Evolutionary conservation across 176 grass and related monocot species (phyloP).

Genomic region (Puya raimondii): DNA sequence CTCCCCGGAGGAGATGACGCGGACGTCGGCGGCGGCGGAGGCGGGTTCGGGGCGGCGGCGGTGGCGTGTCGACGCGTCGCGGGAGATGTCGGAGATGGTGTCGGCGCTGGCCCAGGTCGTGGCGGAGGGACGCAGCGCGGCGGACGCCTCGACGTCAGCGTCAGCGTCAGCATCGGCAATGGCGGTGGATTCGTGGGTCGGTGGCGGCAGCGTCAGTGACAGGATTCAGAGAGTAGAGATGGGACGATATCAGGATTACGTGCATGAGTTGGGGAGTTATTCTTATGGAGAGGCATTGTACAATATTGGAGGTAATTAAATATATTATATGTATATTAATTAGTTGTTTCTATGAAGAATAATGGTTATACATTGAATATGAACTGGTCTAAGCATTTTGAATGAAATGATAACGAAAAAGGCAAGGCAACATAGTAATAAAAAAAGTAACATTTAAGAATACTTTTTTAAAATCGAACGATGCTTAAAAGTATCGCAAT

Average conservation of each 20-base stretch:
- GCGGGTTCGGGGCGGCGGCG: not conserved
- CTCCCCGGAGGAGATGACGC: too few relatives aligned
- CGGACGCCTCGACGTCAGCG: not conserved
- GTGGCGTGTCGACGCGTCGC: slow-evolving; percentile 16
- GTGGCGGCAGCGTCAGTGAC: too few relatives aligned
- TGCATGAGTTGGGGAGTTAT: not conserved
- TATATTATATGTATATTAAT: not conserved
- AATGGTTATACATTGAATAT: not conserved
- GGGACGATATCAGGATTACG: not conserved
- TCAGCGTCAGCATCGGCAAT: slow-evolving; percentile 11
- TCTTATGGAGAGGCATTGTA: not conserved
- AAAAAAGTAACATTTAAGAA: too few relatives aligned
- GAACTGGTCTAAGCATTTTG: not conserved
- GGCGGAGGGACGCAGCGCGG: slow-evolving; percentile 10
- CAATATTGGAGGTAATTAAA: not conserved
- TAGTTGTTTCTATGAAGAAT: not conserved
- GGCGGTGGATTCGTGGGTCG: not conserved
- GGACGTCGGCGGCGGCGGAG: too few relatives aligned
- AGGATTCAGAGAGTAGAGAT: not conserved
- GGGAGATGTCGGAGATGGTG: slow-evolving; percentile 31
- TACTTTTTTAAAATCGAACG: too few relatives aligned
- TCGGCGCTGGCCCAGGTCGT: slow-evolving; percentile 31
- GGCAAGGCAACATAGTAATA: too few relatives aligned
- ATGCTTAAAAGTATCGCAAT: too few relatives aligned
- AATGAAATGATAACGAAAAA: too few relatives aligned